phyloP scores from a whole-genome alignment of 257 asterid species.

The Anisodus tanguticus region DNA sequence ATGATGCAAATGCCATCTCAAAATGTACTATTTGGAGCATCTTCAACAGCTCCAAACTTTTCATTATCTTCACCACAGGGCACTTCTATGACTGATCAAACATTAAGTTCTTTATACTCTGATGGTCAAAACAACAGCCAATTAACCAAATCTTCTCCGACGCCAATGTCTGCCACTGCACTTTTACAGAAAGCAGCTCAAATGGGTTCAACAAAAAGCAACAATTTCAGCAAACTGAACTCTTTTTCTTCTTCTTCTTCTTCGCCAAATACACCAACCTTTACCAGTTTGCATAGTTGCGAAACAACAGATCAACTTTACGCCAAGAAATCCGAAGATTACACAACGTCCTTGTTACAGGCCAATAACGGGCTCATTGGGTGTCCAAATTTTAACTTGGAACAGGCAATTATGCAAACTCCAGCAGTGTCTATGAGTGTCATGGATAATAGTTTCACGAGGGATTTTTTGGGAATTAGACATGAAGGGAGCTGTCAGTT shows the following conservation, averaged over 20 bases:
- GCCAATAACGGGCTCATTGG: not conserved
- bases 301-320: conserved; percentile 49
- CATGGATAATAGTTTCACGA: conserved; percentile 50
- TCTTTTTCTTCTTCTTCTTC: conserved; percentile 48
- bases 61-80: conserved; percentile 43
- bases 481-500: conserved; percentile 60
- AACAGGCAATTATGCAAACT: not conserved
- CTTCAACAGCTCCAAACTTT: conserved; percentile 42
- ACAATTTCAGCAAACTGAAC: conserved; percentile 55
- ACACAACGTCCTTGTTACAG: not conserved
- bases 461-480: conserved; percentile 90
- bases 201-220: conserved; percentile 68
- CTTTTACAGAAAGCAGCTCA: conserved; percentile 89
- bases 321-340: too few species aligned
- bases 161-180: conserved; percentile 86
- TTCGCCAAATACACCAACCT: conserved; percentile 11
- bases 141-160: conserved; percentile 34
- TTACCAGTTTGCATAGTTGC: conserved; percentile 38
- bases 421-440: not conserved
- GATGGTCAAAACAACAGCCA: conserved; percentile 31
- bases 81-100: conserved; percentile 40
- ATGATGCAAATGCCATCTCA: conserved; percentile 44
- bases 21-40: conserved; percentile 35
- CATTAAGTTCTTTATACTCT: conserved; percentile 54
- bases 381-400: conserved; percentile 4